These are phyloP conservation scores for Dalbergia cochinchinensis DNA, from an alignment of 306 rosid species.

Conservation along the genomic window DNA sequence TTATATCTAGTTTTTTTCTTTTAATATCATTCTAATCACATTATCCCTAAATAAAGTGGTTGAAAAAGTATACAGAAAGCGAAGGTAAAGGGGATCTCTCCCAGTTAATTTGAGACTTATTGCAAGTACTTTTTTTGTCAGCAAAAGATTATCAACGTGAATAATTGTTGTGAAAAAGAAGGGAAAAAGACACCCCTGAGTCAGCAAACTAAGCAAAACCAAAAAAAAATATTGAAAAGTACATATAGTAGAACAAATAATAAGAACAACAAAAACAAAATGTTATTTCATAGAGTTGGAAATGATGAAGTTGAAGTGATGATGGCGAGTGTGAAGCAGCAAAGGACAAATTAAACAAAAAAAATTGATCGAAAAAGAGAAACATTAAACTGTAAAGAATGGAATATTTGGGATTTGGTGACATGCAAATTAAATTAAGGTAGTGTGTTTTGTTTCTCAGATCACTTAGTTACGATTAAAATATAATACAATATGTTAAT, in stretches of 20 bases:
- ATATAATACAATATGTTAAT: slow-evolving; percentile 16
- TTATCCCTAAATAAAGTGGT: background rate
- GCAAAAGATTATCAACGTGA: slow-evolving; percentile 48
- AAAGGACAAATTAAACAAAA: slow-evolving; percentile 12
- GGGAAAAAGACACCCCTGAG: slow-evolving; percentile 47
- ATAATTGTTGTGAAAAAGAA: slow-evolving; percentile 40
- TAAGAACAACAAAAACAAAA: background rate
- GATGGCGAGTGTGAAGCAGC: slow-evolving; percentile 68
- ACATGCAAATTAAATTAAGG: slow-evolving; percentile 61
- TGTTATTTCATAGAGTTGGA: slow-evolving; percentile 41
- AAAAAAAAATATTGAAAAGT: background rate
- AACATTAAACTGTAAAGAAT: slow-evolving; percentile 31
- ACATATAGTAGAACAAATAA: background rate
- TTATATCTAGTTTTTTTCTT: too few species aligned
- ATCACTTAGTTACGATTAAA: background rate
- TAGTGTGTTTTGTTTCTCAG: slow-evolving; percentile 39
- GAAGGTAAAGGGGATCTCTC: slow-evolving; percentile 32
- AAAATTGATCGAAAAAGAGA: slow-evolving; percentile 5
- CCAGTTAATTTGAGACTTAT: slow-evolving; percentile 59
- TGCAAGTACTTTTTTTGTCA: slow-evolving; percentile 55
- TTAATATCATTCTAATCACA: background rate
- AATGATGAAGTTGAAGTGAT: slow-evolving; percentile 68
- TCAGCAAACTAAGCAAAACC: slow-evolving; percentile 35
- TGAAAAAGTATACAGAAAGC: slow-evolving; percentile 21
- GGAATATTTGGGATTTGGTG: slow-evolving; percentile 83